Evolutionary conservation across 495 filamentous ascomycete genomes (phyloP).

Genomic region (Aspergillus funiculosus): DNA sequence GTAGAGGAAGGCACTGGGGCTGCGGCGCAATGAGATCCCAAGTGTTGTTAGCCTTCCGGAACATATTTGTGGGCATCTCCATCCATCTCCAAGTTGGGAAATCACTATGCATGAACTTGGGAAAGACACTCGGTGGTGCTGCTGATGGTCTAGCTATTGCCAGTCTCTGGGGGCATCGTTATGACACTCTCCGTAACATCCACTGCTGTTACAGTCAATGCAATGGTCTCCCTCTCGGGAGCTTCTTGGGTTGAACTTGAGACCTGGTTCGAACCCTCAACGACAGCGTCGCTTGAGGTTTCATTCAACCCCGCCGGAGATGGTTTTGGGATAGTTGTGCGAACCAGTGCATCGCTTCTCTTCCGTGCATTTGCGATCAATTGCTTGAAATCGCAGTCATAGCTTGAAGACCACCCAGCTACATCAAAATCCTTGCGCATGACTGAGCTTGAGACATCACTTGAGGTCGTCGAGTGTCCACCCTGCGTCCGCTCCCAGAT

Average conservation of each 20-base stretch:
- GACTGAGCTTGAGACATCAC: slow-evolving; percentile 33
- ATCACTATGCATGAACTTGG: too few relatives aligned
- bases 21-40: slow-evolving; percentile 11
- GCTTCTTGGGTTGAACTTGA: background rate
- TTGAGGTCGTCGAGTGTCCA: slow-evolving; percentile 25
- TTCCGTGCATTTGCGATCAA: slow-evolving; percentile 66
- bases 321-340: slow-evolving; percentile 28
- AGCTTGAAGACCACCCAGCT: slow-evolving; percentile 63
- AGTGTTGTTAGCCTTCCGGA: background rate
- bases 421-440: slow-evolving; percentile 83
- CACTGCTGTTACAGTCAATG: too few relatives aligned
- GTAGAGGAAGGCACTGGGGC: slow-evolving; percentile 35
- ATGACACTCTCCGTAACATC: too few relatives aligned
- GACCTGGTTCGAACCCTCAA: slow-evolving; percentile 2
- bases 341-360: slow-evolving; percentile 30
- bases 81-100: too few relatives aligned
- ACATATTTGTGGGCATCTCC: too few relatives aligned
- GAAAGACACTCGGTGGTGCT: too few relatives aligned
- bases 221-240: too few relatives aligned
- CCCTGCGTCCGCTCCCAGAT: slow-evolving; percentile 76
- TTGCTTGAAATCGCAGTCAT: slow-evolving; percentile 66
- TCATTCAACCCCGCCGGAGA: slow-evolving; percentile 2
- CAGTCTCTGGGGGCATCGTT: background rate
- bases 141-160: slow-evolving; percentile 7
- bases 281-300: slow-evolving; percentile 1